These are phyloP conservation scores for Dovyalis caffra DNA, from an alignment of 345 rosid genomes.

Conservation along the genomic window DNA sequence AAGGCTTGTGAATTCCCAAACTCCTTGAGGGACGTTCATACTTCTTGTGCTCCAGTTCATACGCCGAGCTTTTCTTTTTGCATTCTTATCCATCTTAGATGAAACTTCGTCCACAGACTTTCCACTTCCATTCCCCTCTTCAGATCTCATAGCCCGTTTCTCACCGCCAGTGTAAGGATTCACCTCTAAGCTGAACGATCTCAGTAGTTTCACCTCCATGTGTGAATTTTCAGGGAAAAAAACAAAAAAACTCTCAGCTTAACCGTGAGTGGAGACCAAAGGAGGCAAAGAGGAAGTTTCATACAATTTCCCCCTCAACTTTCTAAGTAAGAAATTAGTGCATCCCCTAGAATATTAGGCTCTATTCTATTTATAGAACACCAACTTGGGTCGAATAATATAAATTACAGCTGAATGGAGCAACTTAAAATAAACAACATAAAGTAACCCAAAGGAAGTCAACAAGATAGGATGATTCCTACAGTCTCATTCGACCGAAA, in stretches of 20 bases:
- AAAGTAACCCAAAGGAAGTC: too few relatives aligned
- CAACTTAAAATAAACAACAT: neutral
- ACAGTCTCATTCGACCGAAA: neutral
- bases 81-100: neutral
- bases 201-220: slow-evolving; percentile 16
- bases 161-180: neutral
- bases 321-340: too few relatives aligned
- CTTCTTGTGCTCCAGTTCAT: slow-evolving; percentile 16
- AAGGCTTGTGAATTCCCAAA: slow-evolving; percentile 24
- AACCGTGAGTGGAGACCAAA: neutral
- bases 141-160: neutral
- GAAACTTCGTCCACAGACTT: neutral
- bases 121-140: slow-evolving; percentile 1
- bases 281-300: too few relatives aligned
- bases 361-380: slow-evolving; percentile 6
- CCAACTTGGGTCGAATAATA: neutral
- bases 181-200: slow-evolving; percentile 18
- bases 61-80: slow-evolving; percentile 1
- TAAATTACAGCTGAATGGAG: neutral
- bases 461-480: neutral
- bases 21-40: slow-evolving; percentile 16
- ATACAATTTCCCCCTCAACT: too few relatives aligned
- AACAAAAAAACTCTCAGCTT: neutral
- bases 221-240: neutral
- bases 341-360: neutral